Evolutionary conservation across 768 basidiomycete species (phyloP).

Genomic region (Rhizopogon sp.): DNA sequence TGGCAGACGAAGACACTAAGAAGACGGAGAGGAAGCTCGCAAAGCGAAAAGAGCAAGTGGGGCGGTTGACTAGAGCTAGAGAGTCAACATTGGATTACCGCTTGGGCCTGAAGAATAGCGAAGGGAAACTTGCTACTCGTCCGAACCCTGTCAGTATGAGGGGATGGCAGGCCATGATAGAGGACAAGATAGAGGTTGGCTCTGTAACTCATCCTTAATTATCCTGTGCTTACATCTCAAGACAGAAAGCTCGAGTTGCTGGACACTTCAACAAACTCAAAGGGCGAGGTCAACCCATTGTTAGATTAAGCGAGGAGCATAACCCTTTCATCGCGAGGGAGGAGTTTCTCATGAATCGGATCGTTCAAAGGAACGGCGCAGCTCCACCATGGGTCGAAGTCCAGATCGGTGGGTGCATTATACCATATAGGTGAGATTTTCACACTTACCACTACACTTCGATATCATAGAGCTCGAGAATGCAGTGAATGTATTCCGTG

Average conservation of each 20-base stretch:
- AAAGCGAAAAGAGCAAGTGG: conserved; percentile 49
- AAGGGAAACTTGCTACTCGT: conserved; percentile 16
- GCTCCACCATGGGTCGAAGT: conserved; percentile 85
- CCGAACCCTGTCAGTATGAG: conserved; percentile 60
- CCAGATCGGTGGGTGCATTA: conserved; percentile 50
- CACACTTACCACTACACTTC: conserved; percentile 3
- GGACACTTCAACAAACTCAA: conserved; percentile 71
- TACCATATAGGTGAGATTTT: not conserved
- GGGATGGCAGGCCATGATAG: conserved; percentile 72
- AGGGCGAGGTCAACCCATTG: conserved; percentile 56
- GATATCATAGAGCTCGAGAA: conserved; percentile 55
- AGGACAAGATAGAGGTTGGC: conserved; percentile 76
- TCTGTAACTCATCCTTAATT: not conserved
- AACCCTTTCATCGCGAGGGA: conserved; percentile 69
- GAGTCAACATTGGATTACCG: conserved; percentile 78
- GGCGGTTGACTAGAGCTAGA: conserved; percentile 53
- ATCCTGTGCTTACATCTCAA: not conserved
- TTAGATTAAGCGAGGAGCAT: conserved; percentile 36
- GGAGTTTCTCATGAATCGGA: conserved; percentile 83
- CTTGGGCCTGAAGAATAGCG: conserved; percentile 39
- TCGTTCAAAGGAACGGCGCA: conserved; percentile 77
- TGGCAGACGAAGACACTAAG: conserved; percentile 33
- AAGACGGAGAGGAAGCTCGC: conserved; percentile 44
- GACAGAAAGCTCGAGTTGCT: conserved; percentile 57
- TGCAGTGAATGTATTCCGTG: conserved; percentile 56